Conservation (phyloP, 768 basidiomycete species). For the Phanerochaete carnosa region DNA sequence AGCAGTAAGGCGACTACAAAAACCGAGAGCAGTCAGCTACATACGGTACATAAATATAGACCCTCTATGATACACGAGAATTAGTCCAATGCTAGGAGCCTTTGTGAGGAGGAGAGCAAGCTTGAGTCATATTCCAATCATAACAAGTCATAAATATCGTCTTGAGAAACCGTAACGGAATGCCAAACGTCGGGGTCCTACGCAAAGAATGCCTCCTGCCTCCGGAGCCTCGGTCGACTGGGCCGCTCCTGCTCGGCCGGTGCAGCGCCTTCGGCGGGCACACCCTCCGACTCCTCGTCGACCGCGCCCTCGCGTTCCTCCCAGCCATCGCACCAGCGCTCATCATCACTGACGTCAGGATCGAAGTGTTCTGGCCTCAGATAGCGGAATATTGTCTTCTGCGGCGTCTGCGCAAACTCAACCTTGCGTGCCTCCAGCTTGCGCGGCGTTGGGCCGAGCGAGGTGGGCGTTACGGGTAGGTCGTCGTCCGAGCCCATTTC, state of each 20-base stretch:
- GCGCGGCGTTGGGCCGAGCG: conserved; percentile 4
- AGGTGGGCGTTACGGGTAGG: conserved; percentile 10
- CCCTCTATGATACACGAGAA: neutral
- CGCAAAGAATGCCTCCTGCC: neutral
- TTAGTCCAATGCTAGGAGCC: neutral
- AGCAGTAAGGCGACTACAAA: too few species aligned
- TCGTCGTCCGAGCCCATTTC: conserved; percentile 10
- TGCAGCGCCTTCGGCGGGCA: neutral
- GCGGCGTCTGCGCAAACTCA: conserved; percentile 15
- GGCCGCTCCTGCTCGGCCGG: neutral
- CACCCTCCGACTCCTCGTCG: neutral
- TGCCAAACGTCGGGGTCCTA: neutral
- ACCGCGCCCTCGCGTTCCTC: conserved; percentile 14
- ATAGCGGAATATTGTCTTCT: conserved; percentile 24
- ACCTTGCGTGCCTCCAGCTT: conserved; percentile 16
- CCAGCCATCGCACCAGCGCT: conserved; percentile 23
- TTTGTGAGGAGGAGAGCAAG: neutral
- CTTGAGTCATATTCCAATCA: neutral
- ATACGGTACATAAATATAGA: neutral
- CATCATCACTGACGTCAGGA: conserved; percentile 4
- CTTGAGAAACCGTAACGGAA: neutral
- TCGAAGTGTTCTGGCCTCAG: neutral
- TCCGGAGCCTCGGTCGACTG: neutral
- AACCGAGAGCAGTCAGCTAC: neutral
- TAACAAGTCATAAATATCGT: neutral